These are phyloP conservation scores for Mucor plumbeus DNA, from an alignment of 371 early-diverging fungal genomes.

Conservation along the genomic window DNA sequence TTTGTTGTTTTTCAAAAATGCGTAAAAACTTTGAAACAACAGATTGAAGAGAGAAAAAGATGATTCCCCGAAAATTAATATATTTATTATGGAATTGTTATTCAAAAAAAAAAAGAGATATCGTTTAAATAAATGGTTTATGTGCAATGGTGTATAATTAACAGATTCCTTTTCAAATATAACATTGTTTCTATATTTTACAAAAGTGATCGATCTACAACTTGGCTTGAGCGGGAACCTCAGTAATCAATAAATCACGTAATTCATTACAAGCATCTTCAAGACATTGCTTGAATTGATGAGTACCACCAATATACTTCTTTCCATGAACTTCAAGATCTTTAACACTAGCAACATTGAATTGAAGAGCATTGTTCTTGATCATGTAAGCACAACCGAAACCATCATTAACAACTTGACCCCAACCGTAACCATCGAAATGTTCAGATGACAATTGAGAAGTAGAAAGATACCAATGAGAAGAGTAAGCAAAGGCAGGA, in stretches of 20 bases:
- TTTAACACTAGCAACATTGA: slow-evolving; percentile 81
- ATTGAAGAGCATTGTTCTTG: slow-evolving; percentile 80
- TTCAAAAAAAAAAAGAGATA: not conserved
- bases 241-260: slow-evolving; percentile 65
- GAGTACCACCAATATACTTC: slow-evolving; percentile 47
- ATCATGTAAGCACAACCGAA: slow-evolving; percentile 96
- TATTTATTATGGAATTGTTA: not conserved
- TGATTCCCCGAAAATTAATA: not conserved
- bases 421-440: slow-evolving; percentile 95
- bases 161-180: not conserved
- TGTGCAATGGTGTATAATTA: not conserved
- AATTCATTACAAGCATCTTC: slow-evolving; percentile 79
- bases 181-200: slow-evolving; percentile 8
- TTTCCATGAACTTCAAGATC: slow-evolving; percentile 55
- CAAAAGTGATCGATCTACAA: slow-evolving; percentile 34
- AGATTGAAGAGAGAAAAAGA: not conserved
- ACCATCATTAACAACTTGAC: slow-evolving; percentile 95
- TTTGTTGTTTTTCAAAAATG: too few species aligned
- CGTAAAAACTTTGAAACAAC: too few species aligned
- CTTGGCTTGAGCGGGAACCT: slow-evolving; percentile 52
- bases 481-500: slow-evolving; percentile 79
- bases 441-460: slow-evolving; percentile 91
- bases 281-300: slow-evolving; percentile 61
- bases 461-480: slow-evolving; percentile 93
- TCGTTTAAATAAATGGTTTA: not conserved